phyloP scores from a whole-genome alignment of 2,329 filamentous ascomycete species.

The Bipolaris bicolor region DNA sequence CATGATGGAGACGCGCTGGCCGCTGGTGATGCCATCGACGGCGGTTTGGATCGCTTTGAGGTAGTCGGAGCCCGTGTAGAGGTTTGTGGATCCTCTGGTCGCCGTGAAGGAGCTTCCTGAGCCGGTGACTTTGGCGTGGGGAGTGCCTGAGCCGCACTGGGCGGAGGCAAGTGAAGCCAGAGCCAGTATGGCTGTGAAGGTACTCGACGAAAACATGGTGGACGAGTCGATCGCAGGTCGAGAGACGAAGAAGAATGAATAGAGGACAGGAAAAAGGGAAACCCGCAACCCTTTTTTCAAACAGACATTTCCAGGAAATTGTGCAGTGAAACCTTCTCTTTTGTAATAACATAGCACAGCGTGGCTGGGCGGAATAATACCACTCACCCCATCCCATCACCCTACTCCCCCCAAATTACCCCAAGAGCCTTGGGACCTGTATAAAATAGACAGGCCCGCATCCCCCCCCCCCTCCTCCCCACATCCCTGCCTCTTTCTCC shows the following conservation, averaged over 20 bases:
- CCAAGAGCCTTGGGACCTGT: too few species aligned
- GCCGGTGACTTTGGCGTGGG: constrained; percentile 57
- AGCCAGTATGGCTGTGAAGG: constrained; percentile 53
- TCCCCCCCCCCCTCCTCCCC: too few species aligned
- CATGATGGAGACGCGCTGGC: constrained; percentile 61
- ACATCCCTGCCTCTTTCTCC: too few species aligned
- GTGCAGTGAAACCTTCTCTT: too few species aligned
- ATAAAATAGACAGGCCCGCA: too few species aligned
- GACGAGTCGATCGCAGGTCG: neutral
- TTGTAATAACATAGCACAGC: too few species aligned
- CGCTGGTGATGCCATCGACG: constrained; percentile 58
- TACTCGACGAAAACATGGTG: constrained; percentile 47
- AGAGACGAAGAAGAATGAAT: neutral
- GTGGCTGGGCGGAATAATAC: too few species aligned
- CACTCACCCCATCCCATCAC: too few species aligned
- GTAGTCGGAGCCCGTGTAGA: constrained; percentile 63
- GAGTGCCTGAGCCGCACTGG: constrained; percentile 58
- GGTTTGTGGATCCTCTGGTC: constrained; percentile 51
- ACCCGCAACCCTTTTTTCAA: neutral
- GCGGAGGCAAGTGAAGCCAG: constrained; percentile 49
- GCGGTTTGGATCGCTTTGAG: constrained; percentile 61
- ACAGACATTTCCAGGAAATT: too few species aligned
- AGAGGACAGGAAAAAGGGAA: neutral
- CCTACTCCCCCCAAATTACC: too few species aligned
- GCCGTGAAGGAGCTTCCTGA: constrained; percentile 56